Base-by-base conservation (phyloP, 345 rosid genomes). In the Excoecaria cochinchinensis region DNA sequence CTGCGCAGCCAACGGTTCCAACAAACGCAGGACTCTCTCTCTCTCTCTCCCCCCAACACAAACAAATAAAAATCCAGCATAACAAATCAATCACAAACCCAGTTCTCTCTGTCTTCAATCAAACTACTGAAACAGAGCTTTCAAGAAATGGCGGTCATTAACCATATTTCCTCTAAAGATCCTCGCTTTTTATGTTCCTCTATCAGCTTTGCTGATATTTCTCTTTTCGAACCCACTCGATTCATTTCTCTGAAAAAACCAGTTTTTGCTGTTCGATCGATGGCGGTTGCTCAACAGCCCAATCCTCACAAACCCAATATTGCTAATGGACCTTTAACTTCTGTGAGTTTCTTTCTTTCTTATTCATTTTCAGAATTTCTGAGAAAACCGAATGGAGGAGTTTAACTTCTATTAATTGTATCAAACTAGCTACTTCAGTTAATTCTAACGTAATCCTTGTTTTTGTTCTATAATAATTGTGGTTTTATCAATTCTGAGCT, bases 241-340 rank as follows among this genome's bases (percentile, higher is more conserved):
- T 42, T 53, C 46, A 3, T 24, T 70, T 7, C 74, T 59, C 70
- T 31, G 31, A 31, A 69, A 57, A 83, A 83, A 52, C 79, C 64
- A 58, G 36, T 53, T 19, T 83, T 83, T 51, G 61, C 80, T 19
- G 78, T 90, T 70, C 82, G 87, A 84, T 88, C 90, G 78, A 82
- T 78, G 74, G 74, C 70, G 66, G 69, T 62, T 71, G 59, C 78
- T 8, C 72, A 81, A 0, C 85, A 77, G 50, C 60, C n/a, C 38
- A 78, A 67, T 72, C 47, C 72, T 36, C 81, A 25, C 4, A 62
- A 52, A 24, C 69, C 52, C 5, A 69, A 71, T 6, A 74, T 79
- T 57, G 69, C 73, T 61, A 89, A 89, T 67, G 89, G 87, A 44
- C 76, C 87, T 78, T 72, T 84, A 12, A 36, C 72, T 59, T 22